Base-by-base conservation (phyloP, 1,139 yeast genomes). In the Saccharomycopsis hybrid region DNA sequence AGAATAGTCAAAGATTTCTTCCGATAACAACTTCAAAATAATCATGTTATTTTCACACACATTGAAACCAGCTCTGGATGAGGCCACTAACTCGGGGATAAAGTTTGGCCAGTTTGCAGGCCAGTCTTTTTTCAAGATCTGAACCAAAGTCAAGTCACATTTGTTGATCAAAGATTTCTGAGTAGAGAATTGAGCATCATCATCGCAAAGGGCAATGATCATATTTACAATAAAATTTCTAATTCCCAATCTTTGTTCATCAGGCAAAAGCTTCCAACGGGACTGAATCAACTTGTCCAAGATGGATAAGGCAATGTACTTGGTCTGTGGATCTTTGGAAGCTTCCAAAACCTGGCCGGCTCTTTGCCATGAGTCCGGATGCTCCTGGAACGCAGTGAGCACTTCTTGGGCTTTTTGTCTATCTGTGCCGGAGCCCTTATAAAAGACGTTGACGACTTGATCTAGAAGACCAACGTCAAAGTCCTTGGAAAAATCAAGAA, bases 71-170 rank as follows among this genome's bases (percentile, higher is more conserved):
- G 94, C 80, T 56, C 88, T 79, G 48, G 95, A 84, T 57, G 95
- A 83, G 56, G 77, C 77, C 43, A 92, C 94, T 56, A 92, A 78
- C 65, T 94, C 98, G 11, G 97, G 96, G 49, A 92, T 85, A 62
- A 94, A 92, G 60, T 85, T 87, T 27, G 97, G 97, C 99, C 99
- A 92, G 64, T 89, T 86, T 59, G 83, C 89, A 40, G 99, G 99
- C 99, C 99, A 92, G 65, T 92, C 99, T 68, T 94, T 97, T 64
- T 92, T 92, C 62, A 92, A 78, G 48, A 92, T 83, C 62, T 92
- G 95, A 39, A 92, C 98, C 62, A 92, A 73, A 5, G 97, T 92
- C 64, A 92, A 75, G 68, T 92, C 96, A 60, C 92, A 90, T 66
- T 94, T 94, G 69, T 86, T 88, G 61, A 92, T 87, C 62, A 92